Conservation (phyloP, 805 yeast genomes). For the Barnettozyma wickerhamii region DNA sequence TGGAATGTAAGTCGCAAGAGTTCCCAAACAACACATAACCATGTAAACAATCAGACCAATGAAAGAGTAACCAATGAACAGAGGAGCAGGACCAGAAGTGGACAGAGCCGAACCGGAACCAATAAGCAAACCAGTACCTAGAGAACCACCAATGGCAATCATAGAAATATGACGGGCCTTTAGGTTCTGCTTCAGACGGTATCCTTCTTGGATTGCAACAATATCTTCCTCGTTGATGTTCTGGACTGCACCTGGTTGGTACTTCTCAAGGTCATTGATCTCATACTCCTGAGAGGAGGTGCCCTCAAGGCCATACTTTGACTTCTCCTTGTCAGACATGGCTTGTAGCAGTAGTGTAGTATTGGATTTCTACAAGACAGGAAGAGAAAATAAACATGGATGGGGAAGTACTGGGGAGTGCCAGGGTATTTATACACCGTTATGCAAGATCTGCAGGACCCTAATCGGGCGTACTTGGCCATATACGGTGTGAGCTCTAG, state of each 20-base stretch:
- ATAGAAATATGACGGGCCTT: conserved; percentile 57
- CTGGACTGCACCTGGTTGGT: conserved; percentile 1
- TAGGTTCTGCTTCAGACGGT: conserved; percentile 4
- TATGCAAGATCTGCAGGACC: no score
- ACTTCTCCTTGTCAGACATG: conserved; percentile 8
- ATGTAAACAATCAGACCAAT: conserved; percentile 66
- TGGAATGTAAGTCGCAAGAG: conserved; percentile 62
- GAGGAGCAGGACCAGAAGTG: conserved; percentile 67
- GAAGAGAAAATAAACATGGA: conserved; percentile 2
- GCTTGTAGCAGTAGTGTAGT: no score
- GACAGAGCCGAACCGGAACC: conserved; percentile 70
- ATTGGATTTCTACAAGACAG: no score
- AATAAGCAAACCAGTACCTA: conserved; percentile 76
- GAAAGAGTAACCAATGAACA: conserved; percentile 45
- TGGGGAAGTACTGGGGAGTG: neutral
- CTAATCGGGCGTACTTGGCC: no score
- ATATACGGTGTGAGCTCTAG: no score
- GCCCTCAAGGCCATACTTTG: conserved; percentile 2
- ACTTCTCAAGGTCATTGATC: conserved; percentile 13
- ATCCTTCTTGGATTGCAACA: conserved; percentile 10
- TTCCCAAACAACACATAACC: conserved; percentile 64
- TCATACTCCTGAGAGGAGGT: conserved; percentile 5
- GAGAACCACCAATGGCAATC: conserved; percentile 81
- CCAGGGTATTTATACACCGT: neutral
- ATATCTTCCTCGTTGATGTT: conserved; percentile 3